Evolutionary conservation across 139 green algal genomes (phyloP).

Genomic region (Chlamydomonas sp.): DNA sequence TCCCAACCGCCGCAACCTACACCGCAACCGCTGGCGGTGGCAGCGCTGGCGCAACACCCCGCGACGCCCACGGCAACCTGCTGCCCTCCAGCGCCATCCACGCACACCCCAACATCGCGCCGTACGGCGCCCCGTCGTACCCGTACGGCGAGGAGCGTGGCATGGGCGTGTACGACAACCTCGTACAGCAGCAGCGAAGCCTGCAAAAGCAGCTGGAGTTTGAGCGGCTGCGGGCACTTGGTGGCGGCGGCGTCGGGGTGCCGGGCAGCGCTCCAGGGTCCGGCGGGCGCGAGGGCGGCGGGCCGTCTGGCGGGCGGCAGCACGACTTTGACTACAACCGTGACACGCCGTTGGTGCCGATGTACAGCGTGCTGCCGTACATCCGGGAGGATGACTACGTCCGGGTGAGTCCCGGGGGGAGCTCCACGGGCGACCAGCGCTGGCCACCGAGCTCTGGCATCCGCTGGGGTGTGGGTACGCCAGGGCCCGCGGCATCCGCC

Average conservation of each 20-base stretch:
- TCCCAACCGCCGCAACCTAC: background rate
- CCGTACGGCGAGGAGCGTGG: background rate
- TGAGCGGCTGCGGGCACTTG: background rate
- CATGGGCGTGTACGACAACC: background rate
- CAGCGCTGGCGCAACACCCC: background rate
- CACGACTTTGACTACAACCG: slow-evolving; percentile 26
- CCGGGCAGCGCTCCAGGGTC: too few relatives aligned
- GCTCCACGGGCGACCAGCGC: background rate
- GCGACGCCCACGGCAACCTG: background rate
- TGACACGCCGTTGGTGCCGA: slow-evolving; percentile 43
- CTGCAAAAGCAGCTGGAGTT: background rate
- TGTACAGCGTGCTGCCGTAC: slow-evolving; percentile 54
- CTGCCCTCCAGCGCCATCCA: background rate
- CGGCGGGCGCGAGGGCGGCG: background rate
- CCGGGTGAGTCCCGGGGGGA: background rate
- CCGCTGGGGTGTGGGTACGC: background rate
- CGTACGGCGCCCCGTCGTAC: background rate
- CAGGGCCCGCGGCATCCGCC: too few relatives aligned
- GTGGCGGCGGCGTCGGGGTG: too few relatives aligned
- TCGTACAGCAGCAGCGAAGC: background rate
- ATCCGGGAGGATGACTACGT: slow-evolving; percentile 44
- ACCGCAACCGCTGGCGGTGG: background rate
- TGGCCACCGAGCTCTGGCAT: background rate
- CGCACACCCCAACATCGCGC: background rate
- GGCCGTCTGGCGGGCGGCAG: background rate